A percentile compares a stretch with the other conserved stretches of the same genome.
Evolutionary conservation across 202 grass and related monocot species (phyloP).

Genomic region (Carex arenaria): DNA sequence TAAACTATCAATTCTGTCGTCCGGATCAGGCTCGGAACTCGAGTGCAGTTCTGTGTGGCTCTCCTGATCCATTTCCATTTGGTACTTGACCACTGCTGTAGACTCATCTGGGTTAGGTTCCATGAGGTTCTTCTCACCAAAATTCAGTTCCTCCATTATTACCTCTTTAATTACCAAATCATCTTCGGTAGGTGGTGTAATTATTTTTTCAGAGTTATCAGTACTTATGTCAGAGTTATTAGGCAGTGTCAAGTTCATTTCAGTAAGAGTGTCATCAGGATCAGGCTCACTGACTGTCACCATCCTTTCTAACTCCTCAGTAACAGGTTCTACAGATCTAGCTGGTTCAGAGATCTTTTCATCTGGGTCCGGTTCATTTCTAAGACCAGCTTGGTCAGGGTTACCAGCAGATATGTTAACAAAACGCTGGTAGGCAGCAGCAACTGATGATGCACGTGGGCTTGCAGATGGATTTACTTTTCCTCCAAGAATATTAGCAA

Average conservation of each 20-base stretch:
- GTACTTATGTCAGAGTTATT: not conserved
- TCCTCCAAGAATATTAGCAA: conserved; percentile 64
- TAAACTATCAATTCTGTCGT: conserved; percentile 28
- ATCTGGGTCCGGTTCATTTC: conserved; percentile 45
- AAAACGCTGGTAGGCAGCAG: conserved; percentile 69
- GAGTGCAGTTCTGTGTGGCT: conserved; percentile 7
- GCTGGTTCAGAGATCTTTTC: conserved; percentile 12
- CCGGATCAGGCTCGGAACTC: conserved; percentile 44
- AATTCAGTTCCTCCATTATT: conserved; percentile 19
- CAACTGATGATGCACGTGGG: conserved; percentile 48
- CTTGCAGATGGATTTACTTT: conserved; percentile 36
- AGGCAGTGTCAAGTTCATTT: not conserved
- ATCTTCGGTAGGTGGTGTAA: conserved; percentile 34
- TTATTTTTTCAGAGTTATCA: not conserved
- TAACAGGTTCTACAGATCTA: conserved; percentile 30
- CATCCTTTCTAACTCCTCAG: conserved; percentile 14
- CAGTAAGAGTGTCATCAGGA: conserved; percentile 25
- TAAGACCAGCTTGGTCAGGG: conserved; percentile 19
- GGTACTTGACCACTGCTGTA: conserved; percentile 16
- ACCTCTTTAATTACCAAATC: conserved; percentile 33
- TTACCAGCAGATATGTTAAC: conserved; percentile 28
- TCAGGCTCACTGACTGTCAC: conserved; percentile 16
- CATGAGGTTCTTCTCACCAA: conserved; percentile 10
- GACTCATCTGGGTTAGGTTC: conserved; percentile 43
- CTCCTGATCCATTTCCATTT: conserved; percentile 21